Conservation (phyloP, 345 rosid genomes). For the Hypericum androsaemum region DNA sequence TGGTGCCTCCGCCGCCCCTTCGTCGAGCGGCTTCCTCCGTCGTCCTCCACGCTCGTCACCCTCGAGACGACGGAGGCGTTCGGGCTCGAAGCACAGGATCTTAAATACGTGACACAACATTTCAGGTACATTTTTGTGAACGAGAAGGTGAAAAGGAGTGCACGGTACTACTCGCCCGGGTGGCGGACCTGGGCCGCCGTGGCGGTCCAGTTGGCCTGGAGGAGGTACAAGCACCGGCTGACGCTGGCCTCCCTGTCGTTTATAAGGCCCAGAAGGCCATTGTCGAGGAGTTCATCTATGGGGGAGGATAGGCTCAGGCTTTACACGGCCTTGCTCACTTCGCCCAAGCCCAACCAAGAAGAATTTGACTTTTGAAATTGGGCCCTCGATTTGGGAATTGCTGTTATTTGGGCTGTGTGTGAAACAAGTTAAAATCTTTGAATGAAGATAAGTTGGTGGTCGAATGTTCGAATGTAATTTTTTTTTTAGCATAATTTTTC, state of each 20-base stretch:
- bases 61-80: conserved; percentile 93
- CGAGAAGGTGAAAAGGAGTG: conserved; percentile 84
- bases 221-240: conserved; percentile 71
- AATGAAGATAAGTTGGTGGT: no score
- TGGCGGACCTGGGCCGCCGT: conserved; percentile 99
- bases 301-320: conserved; percentile 87
- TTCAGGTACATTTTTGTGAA: conserved; percentile 92
- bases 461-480: no score
- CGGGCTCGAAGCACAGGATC: conserved; percentile 80
- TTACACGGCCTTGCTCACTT: conserved; percentile 82
- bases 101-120: conserved; percentile 89
- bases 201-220: conserved; percentile 94
- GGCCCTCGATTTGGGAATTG: neutral
- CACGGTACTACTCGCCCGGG: conserved; percentile 89
- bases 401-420: no score
- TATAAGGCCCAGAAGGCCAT: conserved; percentile 79
- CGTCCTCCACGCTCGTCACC: conserved; percentile 73
- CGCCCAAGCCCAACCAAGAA: conserved; percentile 92
- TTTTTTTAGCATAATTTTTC: no score
- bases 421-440: no score
- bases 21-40: conserved; percentile 76
- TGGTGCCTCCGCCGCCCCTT: conserved; percentile 92
- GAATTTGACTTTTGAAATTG: conserved; percentile 63
- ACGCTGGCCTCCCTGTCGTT: conserved; percentile 79
- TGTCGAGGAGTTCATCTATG: conserved; percentile 71